A percentile compares a stretch with the other conserved stretches of the same genome.
phyloP scores from a whole-genome alignment of 2,329 filamentous ascomycete genomes.

The Chrysoporthe cubensis region DNA sequence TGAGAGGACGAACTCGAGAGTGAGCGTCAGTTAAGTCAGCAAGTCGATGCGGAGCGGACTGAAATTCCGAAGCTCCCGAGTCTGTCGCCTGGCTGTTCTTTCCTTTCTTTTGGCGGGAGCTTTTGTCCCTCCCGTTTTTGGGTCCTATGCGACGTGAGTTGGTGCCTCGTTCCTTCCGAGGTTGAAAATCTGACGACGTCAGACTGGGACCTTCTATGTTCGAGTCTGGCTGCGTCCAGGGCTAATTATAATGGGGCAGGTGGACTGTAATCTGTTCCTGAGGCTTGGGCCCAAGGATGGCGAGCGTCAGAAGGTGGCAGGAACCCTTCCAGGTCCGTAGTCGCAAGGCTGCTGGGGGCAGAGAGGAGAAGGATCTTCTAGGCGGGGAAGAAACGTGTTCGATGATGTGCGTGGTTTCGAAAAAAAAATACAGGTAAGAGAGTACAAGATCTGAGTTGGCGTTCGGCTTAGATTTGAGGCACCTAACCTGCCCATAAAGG shows the following conservation, averaged over 20 bases:
- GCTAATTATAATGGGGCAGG: neutral
- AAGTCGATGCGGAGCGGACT: neutral
- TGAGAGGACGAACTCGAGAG: neutral
- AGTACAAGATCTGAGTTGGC: conserved; percentile 21
- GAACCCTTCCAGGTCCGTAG: neutral
- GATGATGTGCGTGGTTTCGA: neutral
- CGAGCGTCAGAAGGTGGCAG: conserved; percentile 9
- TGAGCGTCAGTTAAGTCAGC: neutral
- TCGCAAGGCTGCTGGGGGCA: neutral
- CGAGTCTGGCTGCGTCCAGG: neutral
- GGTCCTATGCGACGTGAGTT: conserved; percentile 6
- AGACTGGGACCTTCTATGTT: neutral
- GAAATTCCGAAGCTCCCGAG: neutral
- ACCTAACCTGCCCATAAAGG: conserved; percentile 4
- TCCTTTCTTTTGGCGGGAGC: conserved; percentile 7
- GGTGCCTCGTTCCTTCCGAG: conserved; percentile 17
- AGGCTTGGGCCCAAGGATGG: neutral
- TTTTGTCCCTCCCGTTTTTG: conserved; percentile 17
- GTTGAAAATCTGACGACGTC: neutral
- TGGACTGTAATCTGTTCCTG: neutral
- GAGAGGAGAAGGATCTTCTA: neutral
- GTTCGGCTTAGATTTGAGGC: conserved; percentile 1
- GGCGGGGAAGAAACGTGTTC: neutral
- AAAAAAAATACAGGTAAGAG: neutral
- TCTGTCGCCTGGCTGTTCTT: neutral